Base-by-base conservation (phyloP, 108 stramenopile species). In the Parietichytrium sp. region DNA sequence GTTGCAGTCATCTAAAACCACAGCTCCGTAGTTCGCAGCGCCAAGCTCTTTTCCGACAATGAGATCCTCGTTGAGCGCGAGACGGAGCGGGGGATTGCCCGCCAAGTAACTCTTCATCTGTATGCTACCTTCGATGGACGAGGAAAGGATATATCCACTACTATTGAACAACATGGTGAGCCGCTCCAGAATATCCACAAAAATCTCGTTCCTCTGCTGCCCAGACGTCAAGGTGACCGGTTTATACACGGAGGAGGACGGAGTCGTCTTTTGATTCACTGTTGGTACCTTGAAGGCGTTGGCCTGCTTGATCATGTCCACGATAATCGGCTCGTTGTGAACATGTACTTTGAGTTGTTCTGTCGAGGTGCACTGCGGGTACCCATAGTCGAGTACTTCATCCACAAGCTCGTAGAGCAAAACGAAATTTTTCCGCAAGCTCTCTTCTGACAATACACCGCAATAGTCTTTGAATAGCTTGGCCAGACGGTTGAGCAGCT, bases 401-500 rank as follows among this genome's bases (percentile, higher is more conserved):
- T 99, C 98, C 27, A 99, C 91, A 29, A 99, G 94, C 89, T 99
- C 98, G 87, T 99, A 99, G 49, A 98, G 87, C 7, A 99, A 91
- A 80, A 97, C 95, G 86, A 99, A 99, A 83, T 99, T 99, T 88
- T 98, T 98, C 51, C 98, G 94, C 80, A 99, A 95, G 3, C 94
- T 92, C 83, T 99, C 97, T 88, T 98, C 95, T 15, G 93, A 94
- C 7, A 99, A 88, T 3, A 96, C 93, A 20, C 98, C 98, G 83
- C 98, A 99, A 85, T 99, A 99, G 84, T 99, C 98, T 88, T 99
- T 99, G 90, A 98, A 98, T 30, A 98, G 95, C 83, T 96, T 94
- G 29, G 96, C 96, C 85, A 98, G 93, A 7, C 96, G 94, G 38
- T 95, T 90, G 15, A 99, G 91, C 25, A 99, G 92, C 95, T 99